Conservation (phyloP, 257 asterid species). For the Rhazya stricta region DNA sequence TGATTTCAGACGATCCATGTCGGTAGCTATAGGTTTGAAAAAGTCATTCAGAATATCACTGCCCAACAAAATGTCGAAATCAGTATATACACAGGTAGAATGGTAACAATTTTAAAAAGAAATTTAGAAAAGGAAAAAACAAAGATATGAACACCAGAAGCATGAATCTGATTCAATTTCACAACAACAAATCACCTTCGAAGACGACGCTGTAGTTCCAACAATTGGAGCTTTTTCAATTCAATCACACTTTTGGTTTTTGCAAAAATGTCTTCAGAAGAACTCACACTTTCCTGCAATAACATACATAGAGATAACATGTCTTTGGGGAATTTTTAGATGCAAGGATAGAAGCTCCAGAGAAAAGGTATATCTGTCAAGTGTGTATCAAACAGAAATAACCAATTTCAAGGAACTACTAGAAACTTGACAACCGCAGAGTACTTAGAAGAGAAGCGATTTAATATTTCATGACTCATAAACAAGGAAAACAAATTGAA, state of each 20-base stretch:
- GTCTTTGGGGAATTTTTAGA: neutral
- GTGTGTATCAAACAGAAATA: neutral
- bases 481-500: neutral
- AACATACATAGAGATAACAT: neutral
- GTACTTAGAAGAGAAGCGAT: neutral
- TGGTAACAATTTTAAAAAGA: neutral
- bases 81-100: neutral
- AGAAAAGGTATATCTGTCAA: neutral
- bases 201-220: conserved; percentile 86
- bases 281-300: conserved; percentile 79
- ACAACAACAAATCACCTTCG: conserved; percentile 52
- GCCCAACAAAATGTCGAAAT: conserved; percentile 23
- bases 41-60: conserved; percentile 78
- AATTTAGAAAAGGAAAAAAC: neutral
- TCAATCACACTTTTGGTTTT: conserved; percentile 97
- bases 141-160: conserved; percentile 14
- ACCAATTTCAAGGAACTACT: neutral
- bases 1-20: conserved; percentile 80
- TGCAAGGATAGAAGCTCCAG: neutral
- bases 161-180: conserved; percentile 4
- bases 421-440: neutral
- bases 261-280: conserved; percentile 85
- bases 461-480: neutral
- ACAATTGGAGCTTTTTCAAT: conserved; percentile 90
- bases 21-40: conserved; percentile 76